Conservation (phyloP, 331 rosid genomes). For the Rhamnella rubrinervis region DNA sequence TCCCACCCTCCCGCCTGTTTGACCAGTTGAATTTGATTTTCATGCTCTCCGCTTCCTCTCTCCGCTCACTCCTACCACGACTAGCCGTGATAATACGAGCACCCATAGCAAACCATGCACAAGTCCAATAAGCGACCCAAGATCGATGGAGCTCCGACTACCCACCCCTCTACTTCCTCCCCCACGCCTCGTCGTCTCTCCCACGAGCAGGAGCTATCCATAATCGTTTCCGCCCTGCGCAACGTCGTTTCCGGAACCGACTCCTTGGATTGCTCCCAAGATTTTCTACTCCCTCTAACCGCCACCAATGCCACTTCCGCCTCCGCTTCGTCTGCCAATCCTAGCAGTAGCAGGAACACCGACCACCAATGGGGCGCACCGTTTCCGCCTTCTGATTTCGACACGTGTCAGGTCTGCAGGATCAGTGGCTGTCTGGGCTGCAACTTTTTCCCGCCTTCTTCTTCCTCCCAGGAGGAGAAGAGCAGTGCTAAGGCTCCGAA, state of each 20-base stretch:
- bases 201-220: slow-evolving; percentile 59
- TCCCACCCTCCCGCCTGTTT: background rate
- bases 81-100: no score
- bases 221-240: slow-evolving; percentile 72
- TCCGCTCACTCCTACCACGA: no score
- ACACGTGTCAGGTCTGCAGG: slow-evolving; percentile 55
- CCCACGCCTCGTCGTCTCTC: slow-evolving; percentile 30
- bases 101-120: slow-evolving; percentile 26
- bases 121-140: slow-evolving; percentile 10
- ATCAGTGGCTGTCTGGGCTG: slow-evolving; percentile 63
- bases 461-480: background rate
- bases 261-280: slow-evolving; percentile 1
- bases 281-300: slow-evolving; percentile 3
- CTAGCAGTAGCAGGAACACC: background rate
- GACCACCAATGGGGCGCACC: slow-evolving; percentile 9
- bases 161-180: background rate
- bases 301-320: background rate
- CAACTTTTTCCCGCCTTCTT: slow-evolving; percentile 44
- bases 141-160: slow-evolving; percentile 1
- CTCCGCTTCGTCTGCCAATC: background rate
- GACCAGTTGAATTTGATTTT: no score
- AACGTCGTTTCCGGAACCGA: slow-evolving; percentile 65
- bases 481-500: slow-evolving; percentile 14
- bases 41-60: no score
- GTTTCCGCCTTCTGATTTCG: slow-evolving; percentile 13